These are phyloP conservation scores for Penicillium sclerotigenum DNA, from an alignment of 2,329 filamentous ascomycete species.

Conservation along the genomic window DNA sequence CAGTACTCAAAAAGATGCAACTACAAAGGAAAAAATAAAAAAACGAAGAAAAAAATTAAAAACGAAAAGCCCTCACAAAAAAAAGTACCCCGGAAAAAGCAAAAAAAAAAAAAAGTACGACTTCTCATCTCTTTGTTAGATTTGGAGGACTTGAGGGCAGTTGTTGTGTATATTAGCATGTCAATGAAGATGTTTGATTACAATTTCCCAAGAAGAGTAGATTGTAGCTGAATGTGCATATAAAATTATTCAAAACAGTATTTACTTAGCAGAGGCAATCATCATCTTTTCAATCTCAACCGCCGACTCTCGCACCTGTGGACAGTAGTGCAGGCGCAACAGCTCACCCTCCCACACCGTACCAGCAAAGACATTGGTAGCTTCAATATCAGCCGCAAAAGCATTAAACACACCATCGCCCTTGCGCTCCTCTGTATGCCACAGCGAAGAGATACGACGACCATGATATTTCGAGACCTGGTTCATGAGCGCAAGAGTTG, in stretches of 20 bases:
- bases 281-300: conserved; percentile 67
- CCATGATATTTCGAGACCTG: conserved; percentile 79
- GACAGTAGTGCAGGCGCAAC: conserved; percentile 78
- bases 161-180: not conserved
- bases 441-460: conserved; percentile 77
- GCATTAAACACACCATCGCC: conserved; percentile 86
- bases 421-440: conserved; percentile 90
- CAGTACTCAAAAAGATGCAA: not conserved
- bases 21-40: not conserved
- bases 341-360: conserved; percentile 95
- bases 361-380: conserved; percentile 82
- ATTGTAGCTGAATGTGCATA: conserved; percentile 7
- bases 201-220: not conserved
- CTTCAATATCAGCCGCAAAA: conserved; percentile 69
- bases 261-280: conserved; percentile 29
- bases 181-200: conserved; percentile 1
- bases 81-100: not conserved
- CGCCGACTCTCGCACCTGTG: conserved; percentile 74
- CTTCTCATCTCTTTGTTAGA: not conserved
- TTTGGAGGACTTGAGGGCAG: not conserved
- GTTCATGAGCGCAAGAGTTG: conserved; percentile 71
- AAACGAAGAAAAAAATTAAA: not conserved
- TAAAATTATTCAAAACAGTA: conserved; percentile 10
- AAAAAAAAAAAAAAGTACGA: not conserved
- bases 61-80: not conserved